Conservation (phyloP, 441 rosid genomes). For the Mallotus repandus region DNA sequence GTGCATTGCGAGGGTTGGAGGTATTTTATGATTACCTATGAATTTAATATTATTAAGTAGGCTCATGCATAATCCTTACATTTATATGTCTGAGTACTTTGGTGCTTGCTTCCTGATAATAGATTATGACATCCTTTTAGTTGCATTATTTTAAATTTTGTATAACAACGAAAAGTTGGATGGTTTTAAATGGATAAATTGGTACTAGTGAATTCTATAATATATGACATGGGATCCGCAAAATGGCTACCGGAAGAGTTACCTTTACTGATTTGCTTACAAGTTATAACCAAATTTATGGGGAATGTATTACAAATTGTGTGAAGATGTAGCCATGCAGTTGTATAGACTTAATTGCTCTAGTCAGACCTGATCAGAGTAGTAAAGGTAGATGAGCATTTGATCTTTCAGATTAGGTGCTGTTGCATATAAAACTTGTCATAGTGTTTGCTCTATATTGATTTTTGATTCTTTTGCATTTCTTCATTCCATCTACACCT, state of each 20-base stretch:
- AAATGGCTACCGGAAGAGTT: background rate
- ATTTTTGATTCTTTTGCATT: background rate
- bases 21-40: constrained; percentile 34
- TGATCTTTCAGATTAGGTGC: background rate
- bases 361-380: background rate
- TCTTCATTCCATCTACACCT: background rate
- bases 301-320: background rate
- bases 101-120: no score
- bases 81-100: no score
- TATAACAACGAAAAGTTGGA: background rate
- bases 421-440: background rate
- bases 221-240: background rate
- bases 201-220: background rate
- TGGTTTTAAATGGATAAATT: background rate
- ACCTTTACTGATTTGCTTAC: background rate
- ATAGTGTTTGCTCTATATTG: background rate
- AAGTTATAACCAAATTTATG: no score
- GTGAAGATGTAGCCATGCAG: background rate
- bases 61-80: background rate
- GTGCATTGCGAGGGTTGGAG: constrained; percentile 94
- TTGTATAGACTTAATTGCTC: background rate
- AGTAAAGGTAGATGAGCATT: background rate
- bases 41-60: constrained; percentile 3
- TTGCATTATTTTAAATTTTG: background rate
- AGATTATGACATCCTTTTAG: no score